Conservation (phyloP, 805 yeast species). For the Candida orba region DNA sequence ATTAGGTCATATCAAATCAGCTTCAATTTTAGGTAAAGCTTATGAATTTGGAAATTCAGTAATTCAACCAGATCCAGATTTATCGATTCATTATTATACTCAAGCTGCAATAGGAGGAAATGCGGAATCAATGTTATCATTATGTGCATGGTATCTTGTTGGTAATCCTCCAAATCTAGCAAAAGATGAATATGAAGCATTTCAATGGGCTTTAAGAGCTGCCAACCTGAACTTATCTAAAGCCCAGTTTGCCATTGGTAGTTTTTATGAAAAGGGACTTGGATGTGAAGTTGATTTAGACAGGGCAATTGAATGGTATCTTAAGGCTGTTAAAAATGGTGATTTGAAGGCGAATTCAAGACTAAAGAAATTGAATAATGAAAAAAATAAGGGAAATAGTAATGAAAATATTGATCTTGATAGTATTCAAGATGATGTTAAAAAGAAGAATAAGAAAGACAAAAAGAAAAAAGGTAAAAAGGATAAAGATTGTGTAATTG, state of each 20-base stretch:
- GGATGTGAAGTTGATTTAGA: slow-evolving; percentile 60
- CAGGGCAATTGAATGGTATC: slow-evolving; percentile 69
- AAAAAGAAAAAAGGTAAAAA: slow-evolving; percentile 9
- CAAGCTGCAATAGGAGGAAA: slow-evolving; percentile 88
- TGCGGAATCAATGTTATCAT: slow-evolving; percentile 80
- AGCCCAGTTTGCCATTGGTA: slow-evolving; percentile 81
- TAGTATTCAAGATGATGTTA: not conserved
- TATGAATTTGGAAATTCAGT: slow-evolving; percentile 69
- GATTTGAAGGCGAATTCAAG: slow-evolving; percentile 43
- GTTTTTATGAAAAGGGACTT: slow-evolving; percentile 79
- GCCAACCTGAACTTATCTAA: slow-evolving; percentile 69
- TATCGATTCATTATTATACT: slow-evolving; percentile 88
- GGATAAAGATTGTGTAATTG: slow-evolving; percentile 18
- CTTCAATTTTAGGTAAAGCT: slow-evolving; percentile 70
- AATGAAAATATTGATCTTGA: slow-evolving; percentile 1
- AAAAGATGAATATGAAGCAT: slow-evolving; percentile 77
- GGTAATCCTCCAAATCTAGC: slow-evolving; percentile 83
- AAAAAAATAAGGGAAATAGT: not conserved
- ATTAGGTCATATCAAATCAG: slow-evolving; percentile 75
- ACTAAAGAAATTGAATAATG: slow-evolving; percentile 11
- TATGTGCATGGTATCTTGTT: slow-evolving; percentile 95
- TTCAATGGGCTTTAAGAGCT: slow-evolving; percentile 89
- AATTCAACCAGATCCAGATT: slow-evolving; percentile 69
- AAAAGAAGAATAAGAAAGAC: slow-evolving; percentile 5
- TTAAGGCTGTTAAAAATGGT: slow-evolving; percentile 59